Base-by-base conservation (phyloP, 768 basidiomycete genomes). In the Multifurca ochricompacta region DNA sequence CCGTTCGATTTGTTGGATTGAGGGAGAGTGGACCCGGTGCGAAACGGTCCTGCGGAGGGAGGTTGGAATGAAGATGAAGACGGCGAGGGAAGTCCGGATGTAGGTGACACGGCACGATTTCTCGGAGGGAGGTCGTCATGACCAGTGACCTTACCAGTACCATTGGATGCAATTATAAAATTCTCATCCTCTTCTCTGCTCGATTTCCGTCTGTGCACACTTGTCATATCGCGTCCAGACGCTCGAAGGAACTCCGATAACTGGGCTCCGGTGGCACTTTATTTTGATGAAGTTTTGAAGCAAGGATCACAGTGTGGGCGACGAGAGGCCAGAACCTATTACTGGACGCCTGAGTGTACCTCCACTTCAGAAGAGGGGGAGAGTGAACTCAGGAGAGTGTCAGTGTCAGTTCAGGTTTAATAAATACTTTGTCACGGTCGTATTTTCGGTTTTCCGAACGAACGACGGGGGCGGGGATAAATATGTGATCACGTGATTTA, bases 1-100 rank as follows among this genome's bases (percentile, higher is more conserved):
- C 60, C 54, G 40, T 49, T 61, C 30, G 79, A 76, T 18, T 74
- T 51, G 40, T 49, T 61, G 34, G 79, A 76, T 18, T 74, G 71
- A 13, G 74, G 73, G 32, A 76, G 73, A 19, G 67, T 60, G 63
- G 77, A 77, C 2, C 56, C 67, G 9, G 42, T 51, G 42, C 44
- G 54, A 44, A 59, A 58, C 28, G 53, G 50, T 10, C 49, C 48
- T 14, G 58, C 37, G 41, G 66, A 65, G 14, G 66, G 51, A 18
- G 66, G 64, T 19, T 64, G 56, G 6, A 64, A 63, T 40, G 64
- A 62, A 48, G 65, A 62, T 55, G 66, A 61, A 14, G 61, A 54
- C 5, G 62, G 54, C n/a, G 61, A 51, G 32, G 66, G 63, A 32
- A 34, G 50, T 23, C 21, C 59, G 59, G 48, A 61, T 64, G 53